Evolutionary conservation across 257 asterid species (phyloP), one percentile per base, ranked within the genome.

Genomic region (Scutellaria minor): DNA sequence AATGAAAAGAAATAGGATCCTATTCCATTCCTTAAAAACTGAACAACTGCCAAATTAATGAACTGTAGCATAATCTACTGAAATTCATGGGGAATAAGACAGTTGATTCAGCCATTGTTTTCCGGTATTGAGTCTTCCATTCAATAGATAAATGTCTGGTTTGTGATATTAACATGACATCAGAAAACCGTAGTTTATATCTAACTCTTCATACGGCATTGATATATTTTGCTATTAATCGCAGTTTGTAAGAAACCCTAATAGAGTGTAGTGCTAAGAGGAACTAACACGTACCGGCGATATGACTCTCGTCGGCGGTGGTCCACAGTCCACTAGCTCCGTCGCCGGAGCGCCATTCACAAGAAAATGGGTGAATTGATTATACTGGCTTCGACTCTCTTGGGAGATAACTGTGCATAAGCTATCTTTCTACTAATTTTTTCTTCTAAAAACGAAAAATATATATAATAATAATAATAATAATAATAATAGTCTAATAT

Each of bases 291-390:
- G 6, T 41, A 73, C 71, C 57, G 39, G 14, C 71, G 44, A 35
- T 22, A 24, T 63, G 41, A 41, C 57, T 31, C 45, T 63, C 71
- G 27, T 7, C 55, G 71, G 65, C 69, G 62, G 62, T 70, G 68
- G 46, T 24, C 68, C 37, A 31, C 37, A 31, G 37, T 64, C 77
- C 71, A 41, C 58, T 51, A 63, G 35, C 76, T 63, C 77, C 56
- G 71, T 64, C 61, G 20, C 20, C 6, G 18, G 56, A 13, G 58
- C 58, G 41, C 40, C 64, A 18, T 40, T 31, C 37, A 31, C 37
- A 2, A 31, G 37, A 31, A 31, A 31, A 2, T 31, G 37, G 5
- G 5, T 31, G 37, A 31, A 31, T 31, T 31, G 37, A 0, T 31
- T 31, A 31, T 31, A 2, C 2, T 0, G 37, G 37, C 37, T 31